Percentiles rank a stretch among this genome's conserved stretches.
Evolutionary conservation across 129 eudicot genomes (phyloP).

Genomic region (Dittrichia graveolens): DNA sequence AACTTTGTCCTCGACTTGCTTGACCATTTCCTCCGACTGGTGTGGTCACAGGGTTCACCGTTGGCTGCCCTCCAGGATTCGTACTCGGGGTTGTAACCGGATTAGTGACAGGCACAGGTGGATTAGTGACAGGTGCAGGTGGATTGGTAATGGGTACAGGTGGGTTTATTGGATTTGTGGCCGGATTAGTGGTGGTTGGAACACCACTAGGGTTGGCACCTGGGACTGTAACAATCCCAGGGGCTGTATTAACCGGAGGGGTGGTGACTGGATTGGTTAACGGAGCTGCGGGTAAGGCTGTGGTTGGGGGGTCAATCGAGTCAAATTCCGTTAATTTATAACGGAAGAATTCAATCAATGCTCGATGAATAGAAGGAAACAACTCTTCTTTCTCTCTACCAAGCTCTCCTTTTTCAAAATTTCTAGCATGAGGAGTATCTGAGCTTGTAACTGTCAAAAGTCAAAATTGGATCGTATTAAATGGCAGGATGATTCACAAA

Average conservation of each 20-base stretch:
- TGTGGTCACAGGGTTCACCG: slow-evolving; percentile 44
- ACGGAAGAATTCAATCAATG: slow-evolving; percentile 34
- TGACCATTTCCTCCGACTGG: slow-evolving; percentile 50
- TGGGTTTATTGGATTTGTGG: slow-evolving; percentile 33
- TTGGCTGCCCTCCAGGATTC: slow-evolving; percentile 40
- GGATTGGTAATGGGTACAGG: slow-evolving; percentile 44
- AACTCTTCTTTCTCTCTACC: slow-evolving; percentile 27
- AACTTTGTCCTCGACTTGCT: slow-evolving; percentile 55
- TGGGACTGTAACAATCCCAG: slow-evolving; percentile 63
- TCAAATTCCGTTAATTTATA: slow-evolving; percentile 45
- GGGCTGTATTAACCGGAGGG: slow-evolving; percentile 43
- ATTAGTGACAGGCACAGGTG: slow-evolving; percentile 44
- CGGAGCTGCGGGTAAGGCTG: slow-evolving; percentile 49
- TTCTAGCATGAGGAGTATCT: slow-evolving; percentile 14
- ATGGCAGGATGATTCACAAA: too few relatives aligned
- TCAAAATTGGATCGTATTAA: too few relatives aligned
- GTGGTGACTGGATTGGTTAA: slow-evolving; percentile 47
- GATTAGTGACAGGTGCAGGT: slow-evolving; percentile 33
- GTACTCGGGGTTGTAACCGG: slow-evolving; percentile 61
- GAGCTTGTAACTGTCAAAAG: slow-evolving; percentile 34
- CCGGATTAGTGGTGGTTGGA: slow-evolving; percentile 36
- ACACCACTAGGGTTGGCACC: slow-evolving; percentile 45
- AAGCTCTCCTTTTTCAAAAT: slow-evolving; percentile 24
- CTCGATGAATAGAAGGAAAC: slow-evolving; percentile 40
- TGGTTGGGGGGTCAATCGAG: slow-evolving; percentile 55